Conservation (phyloP, 140 eudicot genomes). For the Ambrosia hybrid region DNA sequence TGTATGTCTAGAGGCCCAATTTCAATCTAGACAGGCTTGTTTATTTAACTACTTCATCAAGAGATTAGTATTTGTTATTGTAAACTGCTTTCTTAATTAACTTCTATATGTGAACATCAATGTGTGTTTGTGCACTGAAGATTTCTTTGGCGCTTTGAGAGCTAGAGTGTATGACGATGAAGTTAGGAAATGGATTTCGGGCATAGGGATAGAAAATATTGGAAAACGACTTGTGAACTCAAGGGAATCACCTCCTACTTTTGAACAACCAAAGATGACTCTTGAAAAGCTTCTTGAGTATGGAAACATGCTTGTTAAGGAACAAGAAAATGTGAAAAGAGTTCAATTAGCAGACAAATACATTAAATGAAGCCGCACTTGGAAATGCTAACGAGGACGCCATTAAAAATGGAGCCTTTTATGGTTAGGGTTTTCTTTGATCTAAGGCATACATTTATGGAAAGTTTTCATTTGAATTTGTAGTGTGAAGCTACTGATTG, state of each 20-base stretch:
- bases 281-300: conserved; percentile 64
- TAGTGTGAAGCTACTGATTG: conserved; percentile 7
- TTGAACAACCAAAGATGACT: conserved; percentile 77
- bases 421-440: conserved; percentile 31
- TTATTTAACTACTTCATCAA: neutral
- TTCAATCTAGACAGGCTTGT: no score
- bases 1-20: no score
- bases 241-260: conserved; percentile 52
- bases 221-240: conserved; percentile 78
- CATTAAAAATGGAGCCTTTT: conserved; percentile 56
- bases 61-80: no score
- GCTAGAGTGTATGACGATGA: conserved; percentile 77
- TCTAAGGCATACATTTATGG: neutral
- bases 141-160: conserved; percentile 82
- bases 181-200: conserved; percentile 53
- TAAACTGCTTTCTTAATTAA: neutral
- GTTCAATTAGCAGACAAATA: conserved; percentile 71
- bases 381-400: conserved; percentile 76
- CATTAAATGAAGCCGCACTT: conserved; percentile 70
- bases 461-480: neutral
- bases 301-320: conserved; percentile 75
- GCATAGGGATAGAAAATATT: conserved; percentile 52
- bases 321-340: conserved; percentile 84
- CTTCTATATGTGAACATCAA: neutral
- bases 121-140: conserved; percentile 33